phyloP scores from a whole-genome alignment of 768 basidiomycete species.

The Mycena metata region DNA sequence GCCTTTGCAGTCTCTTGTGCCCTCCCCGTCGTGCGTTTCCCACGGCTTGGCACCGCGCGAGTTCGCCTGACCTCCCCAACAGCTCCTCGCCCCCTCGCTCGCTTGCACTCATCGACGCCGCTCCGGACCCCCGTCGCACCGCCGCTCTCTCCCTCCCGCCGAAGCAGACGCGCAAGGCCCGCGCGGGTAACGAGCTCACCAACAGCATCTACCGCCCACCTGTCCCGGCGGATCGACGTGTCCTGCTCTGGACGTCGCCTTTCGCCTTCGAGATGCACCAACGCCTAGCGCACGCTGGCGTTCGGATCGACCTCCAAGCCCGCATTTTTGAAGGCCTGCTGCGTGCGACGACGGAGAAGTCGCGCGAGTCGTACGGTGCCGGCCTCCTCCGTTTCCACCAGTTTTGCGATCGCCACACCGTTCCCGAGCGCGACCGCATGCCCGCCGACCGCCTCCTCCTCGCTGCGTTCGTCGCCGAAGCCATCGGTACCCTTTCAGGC shows the following conservation, averaged over 20 bases:
- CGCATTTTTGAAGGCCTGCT: not conserved
- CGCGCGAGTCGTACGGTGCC: slow-evolving; percentile 38
- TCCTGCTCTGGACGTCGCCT: not conserved
- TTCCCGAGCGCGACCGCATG: slow-evolving; percentile 2
- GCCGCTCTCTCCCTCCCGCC: too few species aligned
- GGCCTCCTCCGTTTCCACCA: slow-evolving; percentile 43
- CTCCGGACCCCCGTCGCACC: too few species aligned
- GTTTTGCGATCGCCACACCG: slow-evolving; percentile 8
- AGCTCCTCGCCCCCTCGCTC: too few species aligned
- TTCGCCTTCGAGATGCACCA: not conserved
- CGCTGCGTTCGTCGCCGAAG: slow-evolving; percentile 27
- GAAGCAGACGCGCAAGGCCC: too few species aligned
- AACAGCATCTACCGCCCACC: not conserved
- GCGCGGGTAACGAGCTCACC: not conserved
- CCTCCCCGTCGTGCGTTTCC: too few species aligned
- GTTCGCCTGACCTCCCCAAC: too few species aligned
- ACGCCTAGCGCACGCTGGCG: not conserved
- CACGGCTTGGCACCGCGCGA: too few species aligned
- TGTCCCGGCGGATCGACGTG: slow-evolving; percentile 6
- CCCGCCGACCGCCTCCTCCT: slow-evolving; percentile 25
- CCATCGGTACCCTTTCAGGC: slow-evolving; percentile 5
- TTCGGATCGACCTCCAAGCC: not conserved
- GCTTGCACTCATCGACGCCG: too few species aligned
- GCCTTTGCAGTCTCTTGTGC: too few species aligned
- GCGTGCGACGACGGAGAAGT: slow-evolving; percentile 18